phyloP scores from a whole-genome alignment of 2,329 filamentous ascomycete genomes.

The Cytospora chrysosperma region DNA sequence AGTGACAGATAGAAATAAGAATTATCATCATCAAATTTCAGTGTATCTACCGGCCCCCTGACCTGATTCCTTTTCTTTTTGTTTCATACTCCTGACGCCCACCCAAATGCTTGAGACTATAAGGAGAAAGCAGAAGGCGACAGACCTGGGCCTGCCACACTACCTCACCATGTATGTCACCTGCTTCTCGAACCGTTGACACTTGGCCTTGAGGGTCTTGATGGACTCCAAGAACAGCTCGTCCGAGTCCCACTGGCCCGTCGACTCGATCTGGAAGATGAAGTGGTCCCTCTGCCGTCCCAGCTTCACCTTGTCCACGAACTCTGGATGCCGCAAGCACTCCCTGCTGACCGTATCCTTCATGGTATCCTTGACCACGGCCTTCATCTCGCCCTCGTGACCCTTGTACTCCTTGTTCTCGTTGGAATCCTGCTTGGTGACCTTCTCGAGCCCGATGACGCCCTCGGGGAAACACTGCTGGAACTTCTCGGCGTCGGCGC shows the following conservation, averaged over 20 bases:
- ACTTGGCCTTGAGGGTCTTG: constrained; percentile 82
- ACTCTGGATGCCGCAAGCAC: constrained; percentile 86
- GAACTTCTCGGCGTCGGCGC: constrained; percentile 85
- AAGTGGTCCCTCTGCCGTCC: constrained; percentile 92
- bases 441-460: constrained; percentile 76
- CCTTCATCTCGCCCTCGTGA: constrained; percentile 77
- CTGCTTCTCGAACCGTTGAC: constrained; percentile 68
- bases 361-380: constrained; percentile 84
- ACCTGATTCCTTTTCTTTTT: constrained; percentile 18
- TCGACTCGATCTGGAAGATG: constrained; percentile 93
- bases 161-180: constrained; percentile 63
- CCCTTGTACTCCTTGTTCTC: constrained; percentile 67
- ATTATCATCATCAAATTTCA: constrained; percentile 16
- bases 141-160: constrained; percentile 20
- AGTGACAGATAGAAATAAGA: constrained; percentile 8
- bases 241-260: constrained; percentile 92
- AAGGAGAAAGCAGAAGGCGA: constrained; percentile 3
- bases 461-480: constrained; percentile 83
- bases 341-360: constrained; percentile 94
- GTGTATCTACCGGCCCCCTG: constrained; percentile 11
- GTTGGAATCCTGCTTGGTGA: constrained; percentile 66
- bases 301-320: constrained; percentile 92
- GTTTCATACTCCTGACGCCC: constrained; percentile 23
- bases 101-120: constrained; percentile 23
- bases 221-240: constrained; percentile 90